These are phyloP conservation scores for Citrus medica DNA, from an alignment of 345 rosid genomes.

Conservation along the genomic window DNA sequence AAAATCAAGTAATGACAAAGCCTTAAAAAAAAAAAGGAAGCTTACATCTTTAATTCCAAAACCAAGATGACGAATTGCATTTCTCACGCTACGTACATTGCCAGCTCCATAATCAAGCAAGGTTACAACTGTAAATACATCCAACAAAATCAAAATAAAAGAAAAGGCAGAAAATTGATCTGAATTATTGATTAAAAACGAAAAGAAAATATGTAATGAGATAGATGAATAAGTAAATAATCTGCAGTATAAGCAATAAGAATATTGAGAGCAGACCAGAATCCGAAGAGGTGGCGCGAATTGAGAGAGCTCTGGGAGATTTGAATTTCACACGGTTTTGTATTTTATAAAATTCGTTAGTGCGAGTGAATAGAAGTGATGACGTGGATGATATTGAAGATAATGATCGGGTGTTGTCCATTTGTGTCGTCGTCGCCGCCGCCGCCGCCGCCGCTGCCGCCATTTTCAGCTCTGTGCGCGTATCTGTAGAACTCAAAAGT, in stretches of 20 bases:
- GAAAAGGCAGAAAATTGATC: background rate
- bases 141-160: background rate
- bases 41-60: conserved; percentile 70
- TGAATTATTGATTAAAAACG: background rate
- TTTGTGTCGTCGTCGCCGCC: background rate
- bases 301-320: conserved; percentile 35
- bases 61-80: conserved; percentile 79
- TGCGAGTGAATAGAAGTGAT: conserved; percentile 3
- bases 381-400: background rate
- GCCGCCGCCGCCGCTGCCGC: conserved; percentile 27
- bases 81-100: conserved; percentile 84
- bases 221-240: background rate
- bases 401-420: background rate
- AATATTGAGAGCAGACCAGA: conserved; percentile 42
- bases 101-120: conserved; percentile 97
- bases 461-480: conserved; percentile 11
- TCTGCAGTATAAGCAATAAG: background rate
- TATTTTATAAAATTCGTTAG: background rate
- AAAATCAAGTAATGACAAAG: background rate
- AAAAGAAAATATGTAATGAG: background rate
- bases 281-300: conserved; percentile 53
- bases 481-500: background rate
- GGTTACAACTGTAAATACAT: conserved; percentile 51
- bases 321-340: conserved; percentile 36
- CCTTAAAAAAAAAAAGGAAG: background rate